Conservation (phyloP, 2,329 filamentous ascomycete genomes). For the Sporothrix humicola region DNA sequence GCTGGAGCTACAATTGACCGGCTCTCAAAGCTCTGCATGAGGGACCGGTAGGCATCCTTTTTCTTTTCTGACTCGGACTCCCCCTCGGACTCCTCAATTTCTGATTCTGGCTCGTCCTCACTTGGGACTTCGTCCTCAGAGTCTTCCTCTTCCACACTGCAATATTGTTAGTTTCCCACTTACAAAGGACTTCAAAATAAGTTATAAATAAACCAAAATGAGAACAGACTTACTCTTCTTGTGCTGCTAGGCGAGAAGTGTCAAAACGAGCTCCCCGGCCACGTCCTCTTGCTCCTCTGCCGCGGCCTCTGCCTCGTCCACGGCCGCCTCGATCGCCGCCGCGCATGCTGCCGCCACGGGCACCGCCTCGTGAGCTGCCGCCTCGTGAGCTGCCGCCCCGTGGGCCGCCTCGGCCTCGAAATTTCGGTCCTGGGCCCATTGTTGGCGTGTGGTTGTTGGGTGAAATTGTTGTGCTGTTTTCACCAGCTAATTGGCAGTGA, state of each 20-base stretch:
- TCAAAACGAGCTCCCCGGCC: slow-evolving; percentile 52
- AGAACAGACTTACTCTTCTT: slow-evolving; percentile 49
- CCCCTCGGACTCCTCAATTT: slow-evolving; percentile 54
- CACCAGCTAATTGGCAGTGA: slow-evolving; percentile 13
- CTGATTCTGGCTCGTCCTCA: slow-evolving; percentile 37
- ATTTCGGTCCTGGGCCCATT: slow-evolving; percentile 48
- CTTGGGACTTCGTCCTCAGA: slow-evolving; percentile 29
- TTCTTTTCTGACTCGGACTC: slow-evolving; percentile 48
- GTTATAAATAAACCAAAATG: not conserved
- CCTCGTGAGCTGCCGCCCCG: slow-evolving; percentile 41
- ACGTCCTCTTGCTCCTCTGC: slow-evolving; percentile 40
- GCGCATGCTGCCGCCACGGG: slow-evolving; percentile 40
- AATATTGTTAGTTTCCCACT: not conserved
- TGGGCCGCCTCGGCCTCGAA: slow-evolving; percentile 42
- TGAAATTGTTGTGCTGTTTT: slow-evolving; percentile 14
- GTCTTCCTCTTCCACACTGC: slow-evolving; percentile 20
- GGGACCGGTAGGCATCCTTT: slow-evolving; percentile 57
- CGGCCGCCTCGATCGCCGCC: slow-evolving; percentile 26
- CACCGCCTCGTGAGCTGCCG: slow-evolving; percentile 28
- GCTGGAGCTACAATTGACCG: slow-evolving; percentile 52
- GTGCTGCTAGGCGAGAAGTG: slow-evolving; percentile 53
- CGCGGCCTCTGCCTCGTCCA: slow-evolving; percentile 39
- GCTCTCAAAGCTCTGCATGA: slow-evolving; percentile 63
- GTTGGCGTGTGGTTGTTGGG: not conserved
- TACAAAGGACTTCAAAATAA: not conserved